Percentiles rank a stretch among this genome's conserved stretches.
Evolutionary conservation across 345 rosid genomes (phyloP).

Genomic region (Citrus inodora): DNA sequence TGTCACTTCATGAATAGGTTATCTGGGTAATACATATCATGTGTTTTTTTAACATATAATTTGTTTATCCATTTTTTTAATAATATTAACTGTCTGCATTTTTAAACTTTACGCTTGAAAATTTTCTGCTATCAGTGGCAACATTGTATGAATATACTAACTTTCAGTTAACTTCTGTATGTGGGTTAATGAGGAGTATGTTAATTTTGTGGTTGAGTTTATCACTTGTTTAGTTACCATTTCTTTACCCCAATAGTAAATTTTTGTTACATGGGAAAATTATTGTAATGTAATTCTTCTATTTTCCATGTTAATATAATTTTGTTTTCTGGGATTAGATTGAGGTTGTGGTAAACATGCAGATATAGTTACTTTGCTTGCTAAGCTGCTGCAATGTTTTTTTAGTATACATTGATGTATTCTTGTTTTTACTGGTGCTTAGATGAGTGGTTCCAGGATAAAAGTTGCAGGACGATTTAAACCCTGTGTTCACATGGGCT

Average conservation of each 20-base stretch:
- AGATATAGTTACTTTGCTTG: background rate
- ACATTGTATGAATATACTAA: background rate
- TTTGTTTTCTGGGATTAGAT: background rate
- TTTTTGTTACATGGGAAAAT: background rate
- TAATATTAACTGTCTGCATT: no score
- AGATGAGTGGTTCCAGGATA: slow-evolving; percentile 99
- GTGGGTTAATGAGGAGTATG: background rate
- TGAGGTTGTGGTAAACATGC: background rate
- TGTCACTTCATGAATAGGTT: background rate
- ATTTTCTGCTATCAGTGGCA: background rate
- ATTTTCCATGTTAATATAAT: background rate
- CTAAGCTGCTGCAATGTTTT: background rate
- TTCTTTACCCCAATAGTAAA: background rate
- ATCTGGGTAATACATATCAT: background rate
- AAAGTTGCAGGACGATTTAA: slow-evolving; percentile 94
- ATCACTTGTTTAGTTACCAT: background rate
- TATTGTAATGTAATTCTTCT: background rate
- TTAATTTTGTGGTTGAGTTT: background rate
- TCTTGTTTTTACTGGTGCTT: slow-evolving; percentile 1
- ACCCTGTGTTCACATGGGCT: slow-evolving; percentile 94
- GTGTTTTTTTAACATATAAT: background rate
- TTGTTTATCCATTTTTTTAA: no score
- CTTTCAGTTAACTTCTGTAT: background rate
- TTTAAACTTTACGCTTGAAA: background rate
- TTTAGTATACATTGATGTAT: slow-evolving; percentile 10